Conservation (phyloP, 805 yeast species). For the Zygosaccharomyces bailii region DNA sequence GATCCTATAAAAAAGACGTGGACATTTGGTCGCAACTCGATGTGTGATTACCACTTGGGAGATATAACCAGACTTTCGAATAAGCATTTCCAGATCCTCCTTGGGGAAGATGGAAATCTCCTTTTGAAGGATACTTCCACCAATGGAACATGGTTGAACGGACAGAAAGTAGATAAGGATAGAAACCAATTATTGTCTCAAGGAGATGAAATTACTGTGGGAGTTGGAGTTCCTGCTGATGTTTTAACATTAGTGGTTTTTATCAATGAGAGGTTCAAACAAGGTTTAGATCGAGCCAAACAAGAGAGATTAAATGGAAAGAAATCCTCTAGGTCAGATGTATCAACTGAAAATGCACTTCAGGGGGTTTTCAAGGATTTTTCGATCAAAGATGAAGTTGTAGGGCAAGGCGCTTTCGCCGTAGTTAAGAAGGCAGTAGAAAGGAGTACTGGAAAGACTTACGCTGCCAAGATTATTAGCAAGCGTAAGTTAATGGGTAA, state of each 20-base stretch:
- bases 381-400: slow-evolving; percentile 75
- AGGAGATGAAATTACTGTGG: slow-evolving; percentile 92
- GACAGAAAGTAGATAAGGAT: slow-evolving; percentile 65
- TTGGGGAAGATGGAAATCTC: slow-evolving; percentile 52
- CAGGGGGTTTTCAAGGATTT: slow-evolving; percentile 64
- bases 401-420: slow-evolving; percentile 99
- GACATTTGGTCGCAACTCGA: slow-evolving; percentile 69
- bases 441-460: slow-evolving; percentile 77
- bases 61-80: slow-evolving; percentile 68
- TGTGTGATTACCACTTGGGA: slow-evolving; percentile 60
- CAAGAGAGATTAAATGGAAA: slow-evolving; percentile 9
- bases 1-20: slow-evolving; percentile 44
- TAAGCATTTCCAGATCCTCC: slow-evolving; percentile 69
- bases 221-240: slow-evolving; percentile 78
- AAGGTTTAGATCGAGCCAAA: slow-evolving; percentile 23
- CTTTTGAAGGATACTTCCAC: slow-evolving; percentile 66
- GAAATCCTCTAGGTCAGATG: slow-evolving; percentile 10
- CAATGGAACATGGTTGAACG: slow-evolving; percentile 88
- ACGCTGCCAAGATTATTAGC: slow-evolving; percentile 86
- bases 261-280: slow-evolving; percentile 38
- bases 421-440: slow-evolving; percentile 89
- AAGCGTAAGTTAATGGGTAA: slow-evolving; percentile 77
- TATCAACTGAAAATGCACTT: slow-evolving; percentile 6
- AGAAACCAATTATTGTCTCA: slow-evolving; percentile 78
- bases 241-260: slow-evolving; percentile 47